Conservation (phyloP, 805 yeast genomes). For the Cyberlindnera xylosilytica region DNA sequence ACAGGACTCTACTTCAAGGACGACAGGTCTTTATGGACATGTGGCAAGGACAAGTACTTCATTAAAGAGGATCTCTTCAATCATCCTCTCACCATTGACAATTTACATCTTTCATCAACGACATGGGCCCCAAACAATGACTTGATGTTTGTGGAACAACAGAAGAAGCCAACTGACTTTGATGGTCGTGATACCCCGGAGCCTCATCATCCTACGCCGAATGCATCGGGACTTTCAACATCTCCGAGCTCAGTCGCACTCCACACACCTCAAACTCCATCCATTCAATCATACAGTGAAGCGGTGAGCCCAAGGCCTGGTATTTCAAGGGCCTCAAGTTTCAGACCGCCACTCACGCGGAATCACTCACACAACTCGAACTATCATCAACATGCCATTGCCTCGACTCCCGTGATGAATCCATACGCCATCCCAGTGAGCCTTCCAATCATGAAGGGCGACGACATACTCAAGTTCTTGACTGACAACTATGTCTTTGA, state of each 20-base stretch:
- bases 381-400: conserved; percentile 7
- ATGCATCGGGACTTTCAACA: conserved; percentile 11
- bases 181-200: conserved; percentile 4
- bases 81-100: conserved; percentile 44
- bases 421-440: conserved; percentile 25
- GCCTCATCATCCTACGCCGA: neutral
- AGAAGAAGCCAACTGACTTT: conserved; percentile 9
- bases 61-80: conserved; percentile 44
- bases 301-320: conserved; percentile 24
- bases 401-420: conserved; percentile 18
- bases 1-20: conserved; percentile 58
- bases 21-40: conserved; percentile 43
- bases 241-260: conserved; percentile 18
- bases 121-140: conserved; percentile 59
- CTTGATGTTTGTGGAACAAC: conserved; percentile 51
- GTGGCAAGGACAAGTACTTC: conserved; percentile 48
- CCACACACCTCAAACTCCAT: conserved; percentile 4
- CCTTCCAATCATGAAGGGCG: conserved; percentile 23
- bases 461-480: conserved; percentile 41
- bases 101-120: conserved; percentile 47
- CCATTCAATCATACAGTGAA: conserved; percentile 12
- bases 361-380: conserved; percentile 17
- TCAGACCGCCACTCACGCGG: conserved; percentile 19
- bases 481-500: conserved; percentile 46
- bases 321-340: conserved; percentile 22